A percentile compares a stretch with the other conserved stretches of the same genome.
Conservation (phyloP, 2,329 filamentous ascomycete species). For the Ascosphaera aggregata region DNA sequence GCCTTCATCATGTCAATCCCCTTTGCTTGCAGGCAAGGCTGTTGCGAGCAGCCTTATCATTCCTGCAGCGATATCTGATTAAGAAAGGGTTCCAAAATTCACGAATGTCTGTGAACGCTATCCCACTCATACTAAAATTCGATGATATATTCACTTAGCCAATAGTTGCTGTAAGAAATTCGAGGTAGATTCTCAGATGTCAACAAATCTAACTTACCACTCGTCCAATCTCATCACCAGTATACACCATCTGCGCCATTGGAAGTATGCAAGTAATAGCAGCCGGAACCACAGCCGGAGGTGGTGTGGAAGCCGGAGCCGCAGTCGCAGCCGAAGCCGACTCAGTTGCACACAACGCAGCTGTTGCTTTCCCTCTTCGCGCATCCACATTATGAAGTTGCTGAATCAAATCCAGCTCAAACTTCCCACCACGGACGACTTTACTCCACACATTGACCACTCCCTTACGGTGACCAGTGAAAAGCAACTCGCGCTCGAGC, state of each 20-base stretch:
- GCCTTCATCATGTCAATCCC: too few relatives aligned
- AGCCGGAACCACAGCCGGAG: too few relatives aligned
- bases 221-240: slow-evolving; percentile 76
- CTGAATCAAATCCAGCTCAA: slow-evolving; percentile 57
- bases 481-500: slow-evolving; percentile 64
- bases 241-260: slow-evolving; percentile 66
- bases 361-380: slow-evolving; percentile 33
- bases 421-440: slow-evolving; percentile 35
- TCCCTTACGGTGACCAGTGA: slow-evolving; percentile 70
- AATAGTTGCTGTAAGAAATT: background rate
- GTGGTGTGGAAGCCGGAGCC: too few relatives aligned
- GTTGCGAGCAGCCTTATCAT: too few relatives aligned
- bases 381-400: slow-evolving; percentile 60
- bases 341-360: too few relatives aligned
- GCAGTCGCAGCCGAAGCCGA: too few relatives aligned
- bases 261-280: slow-evolving; percentile 72
- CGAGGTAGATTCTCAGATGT: background rate
- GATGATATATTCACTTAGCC: background rate
- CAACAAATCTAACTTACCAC: slow-evolving; percentile 39
- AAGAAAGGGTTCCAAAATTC: too few relatives aligned
- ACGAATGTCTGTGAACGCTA: slow-evolving; percentile 27
- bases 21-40: too few relatives aligned
- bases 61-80: too few relatives aligned
- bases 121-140: slow-evolving; percentile 30
- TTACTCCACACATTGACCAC: slow-evolving; percentile 52